Conservation (phyloP, 2,329 filamentous ascomycete genomes). For the Diplodia corticola region DNA sequence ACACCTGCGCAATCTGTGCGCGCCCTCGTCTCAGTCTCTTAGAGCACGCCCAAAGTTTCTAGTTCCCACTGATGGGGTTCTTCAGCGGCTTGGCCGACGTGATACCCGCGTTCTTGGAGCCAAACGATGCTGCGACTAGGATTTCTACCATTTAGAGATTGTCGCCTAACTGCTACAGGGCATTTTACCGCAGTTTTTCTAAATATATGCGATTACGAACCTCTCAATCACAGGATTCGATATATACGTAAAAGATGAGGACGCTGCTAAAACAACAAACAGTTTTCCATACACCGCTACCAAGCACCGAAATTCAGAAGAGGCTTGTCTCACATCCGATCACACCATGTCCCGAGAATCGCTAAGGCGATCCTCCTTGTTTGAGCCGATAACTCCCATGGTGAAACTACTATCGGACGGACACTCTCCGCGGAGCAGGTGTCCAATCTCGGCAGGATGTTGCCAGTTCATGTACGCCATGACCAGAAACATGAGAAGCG, state of each 20-base stretch:
- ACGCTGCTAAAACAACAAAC: background rate
- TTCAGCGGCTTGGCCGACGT: background rate
- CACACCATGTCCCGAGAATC: slow-evolving; percentile 4
- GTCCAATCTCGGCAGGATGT: slow-evolving; percentile 38
- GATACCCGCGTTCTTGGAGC: background rate
- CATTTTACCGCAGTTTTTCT: background rate
- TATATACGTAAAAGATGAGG: background rate
- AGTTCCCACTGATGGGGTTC: no score
- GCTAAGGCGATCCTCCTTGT: background rate
- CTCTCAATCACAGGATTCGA: no score
- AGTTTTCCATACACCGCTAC: background rate
- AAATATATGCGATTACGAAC: background rate
- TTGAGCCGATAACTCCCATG: background rate
- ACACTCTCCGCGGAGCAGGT: slow-evolving; percentile 18
- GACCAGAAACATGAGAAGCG: slow-evolving; percentile 46
- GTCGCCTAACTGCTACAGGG: background rate
- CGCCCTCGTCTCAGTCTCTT: no score
- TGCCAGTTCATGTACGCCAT: slow-evolving; percentile 43
- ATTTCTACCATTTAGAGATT: background rate
- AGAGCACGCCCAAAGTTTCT: no score
- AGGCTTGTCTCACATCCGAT: background rate
- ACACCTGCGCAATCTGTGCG: background rate
- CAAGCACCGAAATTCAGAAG: background rate
- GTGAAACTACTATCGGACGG: background rate
- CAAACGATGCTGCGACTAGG: background rate